These are phyloP conservation scores for Trichosanthes cucumerina DNA, from an alignment of 306 rosid genomes.

Conservation along the genomic window DNA sequence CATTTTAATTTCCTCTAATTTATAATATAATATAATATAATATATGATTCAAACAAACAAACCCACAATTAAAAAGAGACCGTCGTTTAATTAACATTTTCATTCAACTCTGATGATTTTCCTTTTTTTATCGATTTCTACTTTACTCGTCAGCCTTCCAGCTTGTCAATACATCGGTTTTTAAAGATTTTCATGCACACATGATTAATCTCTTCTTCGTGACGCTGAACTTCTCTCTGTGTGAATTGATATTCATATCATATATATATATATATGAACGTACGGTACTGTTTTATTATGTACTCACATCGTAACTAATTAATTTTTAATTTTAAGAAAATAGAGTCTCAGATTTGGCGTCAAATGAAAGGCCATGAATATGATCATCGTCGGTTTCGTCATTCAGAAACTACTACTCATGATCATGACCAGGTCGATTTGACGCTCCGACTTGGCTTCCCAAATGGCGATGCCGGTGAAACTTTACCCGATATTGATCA, in stretches of 20 bases:
- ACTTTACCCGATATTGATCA: not conserved
- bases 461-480: not conserved
- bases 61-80: too few species aligned
- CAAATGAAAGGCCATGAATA: not conserved
- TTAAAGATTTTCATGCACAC: not conserved
- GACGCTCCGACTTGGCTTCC: not conserved
- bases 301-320: not conserved
- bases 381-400: not conserved
- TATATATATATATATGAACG: not conserved
- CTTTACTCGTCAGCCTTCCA: conserved; percentile 6
- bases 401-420: not conserved
- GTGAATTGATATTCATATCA: too few species aligned
- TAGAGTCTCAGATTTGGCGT: not conserved
- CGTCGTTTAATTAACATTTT: not conserved
- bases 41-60: too few species aligned
- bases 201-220: not conserved
- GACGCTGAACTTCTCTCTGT: too few species aligned
- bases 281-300: not conserved
- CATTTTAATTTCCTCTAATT: not conserved
- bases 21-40: too few species aligned
- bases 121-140: not conserved
- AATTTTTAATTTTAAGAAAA: not conserved
- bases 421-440: not conserved
- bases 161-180: conserved; percentile 4
- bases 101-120: conserved; percentile 2